Conservation (phyloP, 768 basidiomycete species). For the Crassisporium funariophilum region DNA sequence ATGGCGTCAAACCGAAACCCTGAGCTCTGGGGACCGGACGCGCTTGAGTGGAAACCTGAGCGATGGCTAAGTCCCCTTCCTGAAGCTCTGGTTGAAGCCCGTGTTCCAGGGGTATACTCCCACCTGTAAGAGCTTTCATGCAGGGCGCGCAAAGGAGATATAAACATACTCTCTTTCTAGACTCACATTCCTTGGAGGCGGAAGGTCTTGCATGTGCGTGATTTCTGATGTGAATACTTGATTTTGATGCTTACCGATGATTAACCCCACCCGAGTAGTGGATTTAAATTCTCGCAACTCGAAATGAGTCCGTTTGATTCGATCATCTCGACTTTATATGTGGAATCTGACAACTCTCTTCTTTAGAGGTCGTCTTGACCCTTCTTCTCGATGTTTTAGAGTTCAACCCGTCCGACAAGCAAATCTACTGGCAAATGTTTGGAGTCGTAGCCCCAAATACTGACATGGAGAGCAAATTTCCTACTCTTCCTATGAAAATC, state of each 20-base stretch:
- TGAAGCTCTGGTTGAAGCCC: conserved; percentile 13
- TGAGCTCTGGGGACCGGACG: conserved; percentile 47
- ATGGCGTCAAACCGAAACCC: conserved; percentile 40
- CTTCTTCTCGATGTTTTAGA: conserved; percentile 19
- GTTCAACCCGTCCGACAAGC: conserved; percentile 20
- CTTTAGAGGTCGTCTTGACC: conserved; percentile 24
- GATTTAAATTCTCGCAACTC: conserved; percentile 48
- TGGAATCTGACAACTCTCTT: neutral
- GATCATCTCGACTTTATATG: neutral
- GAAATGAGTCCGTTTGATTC: conserved; percentile 44
- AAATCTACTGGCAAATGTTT: conserved; percentile 26
- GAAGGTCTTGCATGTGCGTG: conserved; percentile 42
- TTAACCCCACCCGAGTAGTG: neutral
- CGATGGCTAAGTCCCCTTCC: conserved; percentile 44
- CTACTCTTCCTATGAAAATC: conserved; percentile 1
- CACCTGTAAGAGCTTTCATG: conserved; percentile 6
- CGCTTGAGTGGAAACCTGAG: conserved; percentile 50
- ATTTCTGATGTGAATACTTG: no score
- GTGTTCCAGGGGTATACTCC: conserved; percentile 13
- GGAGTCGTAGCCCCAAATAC: conserved; percentile 20
- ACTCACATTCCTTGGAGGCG: conserved; percentile 39
- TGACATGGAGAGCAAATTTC: conserved; percentile 5
- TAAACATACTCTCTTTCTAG: neutral
- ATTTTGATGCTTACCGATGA: neutral
- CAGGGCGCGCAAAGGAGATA: neutral